Percentiles rank a stretch among this genome's conserved stretches.
These are phyloP conservation scores for Nakaseomyces delphensis DNA, from an alignment of 1,139 yeast genomes.

Conservation along the genomic window DNA sequence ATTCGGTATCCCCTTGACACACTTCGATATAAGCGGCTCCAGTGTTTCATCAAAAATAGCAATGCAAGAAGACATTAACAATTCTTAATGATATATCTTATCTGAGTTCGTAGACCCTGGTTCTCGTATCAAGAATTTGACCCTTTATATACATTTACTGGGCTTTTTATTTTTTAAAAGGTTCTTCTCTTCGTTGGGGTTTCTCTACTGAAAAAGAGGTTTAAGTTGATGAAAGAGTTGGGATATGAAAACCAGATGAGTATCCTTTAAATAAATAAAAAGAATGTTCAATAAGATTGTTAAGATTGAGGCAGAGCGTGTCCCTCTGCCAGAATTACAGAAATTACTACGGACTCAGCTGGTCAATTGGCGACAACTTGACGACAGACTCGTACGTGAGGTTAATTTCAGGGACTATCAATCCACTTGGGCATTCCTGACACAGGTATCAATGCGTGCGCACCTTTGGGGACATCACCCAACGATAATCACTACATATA, in stretches of 20 bases:
- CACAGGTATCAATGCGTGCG: constrained; percentile 51
- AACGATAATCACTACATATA: constrained; percentile 54
- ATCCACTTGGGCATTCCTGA: constrained; percentile 59
- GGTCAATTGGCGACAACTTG: constrained; percentile 17
- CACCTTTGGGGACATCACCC: constrained; percentile 69
- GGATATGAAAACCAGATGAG: too few species aligned
- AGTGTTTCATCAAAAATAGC: constrained; percentile 56
- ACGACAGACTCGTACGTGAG: constrained; percentile 26
- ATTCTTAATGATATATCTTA: too few species aligned
- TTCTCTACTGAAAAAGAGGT: too few species aligned
- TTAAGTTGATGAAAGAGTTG: too few species aligned
- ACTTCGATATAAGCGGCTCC: constrained; percentile 49
- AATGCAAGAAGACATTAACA: constrained; percentile 33
- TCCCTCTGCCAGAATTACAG: constrained; percentile 3
- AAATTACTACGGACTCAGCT: constrained; percentile 8
- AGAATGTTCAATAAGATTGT: constrained; percentile 30
- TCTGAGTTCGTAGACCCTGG: too few species aligned
- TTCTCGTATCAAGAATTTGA: too few species aligned
- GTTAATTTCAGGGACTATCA: constrained; percentile 45
- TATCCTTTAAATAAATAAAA: neutral
- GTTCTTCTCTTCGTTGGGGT: too few species aligned
- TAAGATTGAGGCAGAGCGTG: constrained; percentile 20
- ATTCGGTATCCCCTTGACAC: constrained; percentile 36
- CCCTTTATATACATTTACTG: too few species aligned
- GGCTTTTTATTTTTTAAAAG: too few species aligned